These are phyloP conservation scores for Auricularia sp. DNA, from an alignment of 768 basidiomycete genomes.

Conservation along the genomic window DNA sequence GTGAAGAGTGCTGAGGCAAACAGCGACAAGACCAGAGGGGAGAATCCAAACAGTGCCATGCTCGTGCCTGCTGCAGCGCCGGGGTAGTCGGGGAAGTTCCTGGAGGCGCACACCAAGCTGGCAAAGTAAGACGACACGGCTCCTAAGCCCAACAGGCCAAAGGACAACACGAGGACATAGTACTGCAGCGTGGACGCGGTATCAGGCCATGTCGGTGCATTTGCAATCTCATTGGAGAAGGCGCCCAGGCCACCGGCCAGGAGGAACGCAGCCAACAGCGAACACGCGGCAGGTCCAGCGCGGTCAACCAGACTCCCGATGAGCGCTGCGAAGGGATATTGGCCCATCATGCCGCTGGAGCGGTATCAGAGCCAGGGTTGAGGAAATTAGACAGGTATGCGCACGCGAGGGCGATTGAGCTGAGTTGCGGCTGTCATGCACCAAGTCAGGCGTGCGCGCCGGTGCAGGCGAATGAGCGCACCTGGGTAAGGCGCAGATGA, in stretches of 20 bases:
- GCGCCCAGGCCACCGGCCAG: constrained; percentile 53
- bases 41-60: constrained; percentile 72
- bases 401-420: constrained; percentile 69
- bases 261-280: constrained; percentile 47
- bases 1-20: constrained; percentile 58
- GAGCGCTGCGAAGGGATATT: constrained; percentile 65
- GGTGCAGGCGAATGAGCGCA: background rate
- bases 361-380: background rate
- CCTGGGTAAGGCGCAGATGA: constrained; percentile 43
- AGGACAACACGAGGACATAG: constrained; percentile 43
- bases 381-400: constrained; percentile 17
- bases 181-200: constrained; percentile 37
- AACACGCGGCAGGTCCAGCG: constrained; percentile 60
- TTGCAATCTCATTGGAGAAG: constrained; percentile 50
- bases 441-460: background rate
- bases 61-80: constrained; percentile 58
- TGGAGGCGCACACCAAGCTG: constrained; percentile 64
- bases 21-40: constrained; percentile 61
- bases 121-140: constrained; percentile 71
- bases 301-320: constrained; percentile 61
- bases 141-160: constrained; percentile 55
- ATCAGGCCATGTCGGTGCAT: constrained; percentile 29
- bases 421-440: constrained; percentile 55
- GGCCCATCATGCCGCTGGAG: constrained; percentile 67
- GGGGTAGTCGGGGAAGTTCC: constrained; percentile 53